Evolutionary conservation across 2,329 filamentous ascomycete genomes (phyloP), one percentile per base, ranked within the genome.

Genomic region (Neopestalotiopsis rosae): DNA sequence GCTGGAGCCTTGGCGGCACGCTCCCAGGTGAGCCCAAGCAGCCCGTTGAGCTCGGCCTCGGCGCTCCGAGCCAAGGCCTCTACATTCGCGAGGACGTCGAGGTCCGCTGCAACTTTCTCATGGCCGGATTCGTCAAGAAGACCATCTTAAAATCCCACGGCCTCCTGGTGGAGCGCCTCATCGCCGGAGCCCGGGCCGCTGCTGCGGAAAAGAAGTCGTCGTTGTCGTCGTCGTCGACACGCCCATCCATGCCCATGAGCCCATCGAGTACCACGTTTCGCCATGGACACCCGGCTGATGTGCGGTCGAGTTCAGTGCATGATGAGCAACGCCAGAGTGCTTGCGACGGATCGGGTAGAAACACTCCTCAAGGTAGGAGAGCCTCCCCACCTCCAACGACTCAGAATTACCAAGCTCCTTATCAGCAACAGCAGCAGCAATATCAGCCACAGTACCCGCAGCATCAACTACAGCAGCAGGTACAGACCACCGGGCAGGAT

Each of bases 51-150:
- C 80, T 93, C 28, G 92, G 91, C 5, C 80, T 92, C 5, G 87
- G 87, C 14, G 88, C 86, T 0, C 93, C 94, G 0, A 80, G 85
- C 28, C 83, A 88, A 56, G 94, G 94, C 0, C 82, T 97, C 13
- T 97, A 94, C 77, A 83, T 97, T 57, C 87, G 92, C n/a, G 94
- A 97, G 73, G 94, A 97, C 72, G 91, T 96, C 63, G 91, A 94
- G 71, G 90, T 97, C 85, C 88, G 88, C 68, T 97, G 94, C 82
- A 95, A 94, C 75, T 83, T 94, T 69, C 83, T 96, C 71, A 88
- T 96, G 83, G 86, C 90, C 0, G 81, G 83, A 7, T 97, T 97
- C 76, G 92, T 97, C 69, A 95, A 93, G 84, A 92, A 90, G 81
- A 96, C 93, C 14, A 86, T 97, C 61, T 92, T 92, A 75, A 93